Percentiles rank a stretch among this genome's conserved stretches.
Conservation (phyloP, 208 protist species). For the Strigomonas oncopelti region DNA sequence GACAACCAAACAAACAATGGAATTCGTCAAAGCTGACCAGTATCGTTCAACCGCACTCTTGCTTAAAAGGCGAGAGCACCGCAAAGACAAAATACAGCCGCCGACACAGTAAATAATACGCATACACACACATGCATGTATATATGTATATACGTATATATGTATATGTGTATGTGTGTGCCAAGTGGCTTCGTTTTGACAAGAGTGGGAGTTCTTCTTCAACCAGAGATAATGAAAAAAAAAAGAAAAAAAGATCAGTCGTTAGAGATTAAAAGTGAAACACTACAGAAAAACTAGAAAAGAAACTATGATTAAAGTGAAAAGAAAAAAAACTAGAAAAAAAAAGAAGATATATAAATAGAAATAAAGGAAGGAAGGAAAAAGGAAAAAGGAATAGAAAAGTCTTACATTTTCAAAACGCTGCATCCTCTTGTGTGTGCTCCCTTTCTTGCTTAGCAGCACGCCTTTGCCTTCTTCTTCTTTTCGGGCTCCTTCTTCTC, state of each 20-base stretch:
- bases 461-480: conserved; percentile 30
- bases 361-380: conserved; percentile 1
- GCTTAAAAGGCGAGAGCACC: too few species aligned
- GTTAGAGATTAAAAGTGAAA: conserved; percentile 47
- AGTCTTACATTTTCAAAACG: too few species aligned
- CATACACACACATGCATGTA: conserved; percentile 11
- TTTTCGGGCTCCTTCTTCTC: conserved; percentile 16
- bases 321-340: too few species aligned
- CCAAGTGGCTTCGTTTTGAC: too few species aligned
- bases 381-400: conserved; percentile 13
- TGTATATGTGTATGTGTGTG: too few species aligned
- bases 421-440: too few species aligned
- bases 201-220: too few species aligned
- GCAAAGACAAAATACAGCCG: too few species aligned
- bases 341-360: conserved; percentile 5
- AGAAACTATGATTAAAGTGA: too few species aligned
- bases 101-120: conserved; percentile 11
- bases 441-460: conserved; percentile 21
- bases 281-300: conserved; percentile 77
- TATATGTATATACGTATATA: too few species aligned
- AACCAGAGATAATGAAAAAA: conserved; percentile 6
- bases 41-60: background rate
- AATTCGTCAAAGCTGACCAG: conserved; percentile 2
- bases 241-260: conserved; percentile 6
- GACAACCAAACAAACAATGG: conserved; percentile 7